Evolutionary conservation across 1,284 basidiomycete genomes (phyloP).

Genomic region (Leccinum griseonigrum): DNA sequence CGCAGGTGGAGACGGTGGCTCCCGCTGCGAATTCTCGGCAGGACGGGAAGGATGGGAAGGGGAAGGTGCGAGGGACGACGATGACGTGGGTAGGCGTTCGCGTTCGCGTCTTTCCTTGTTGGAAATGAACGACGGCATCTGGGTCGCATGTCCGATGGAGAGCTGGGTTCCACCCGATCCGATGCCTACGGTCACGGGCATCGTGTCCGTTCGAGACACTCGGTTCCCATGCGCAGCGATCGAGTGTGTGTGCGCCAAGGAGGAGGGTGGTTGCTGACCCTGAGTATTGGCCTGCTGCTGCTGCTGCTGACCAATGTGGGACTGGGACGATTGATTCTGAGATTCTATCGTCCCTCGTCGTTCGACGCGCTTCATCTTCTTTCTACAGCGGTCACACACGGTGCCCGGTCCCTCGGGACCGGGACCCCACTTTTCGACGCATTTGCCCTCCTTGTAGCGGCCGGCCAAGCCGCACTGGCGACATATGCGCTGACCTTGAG

Average conservation of each 20-base stretch:
- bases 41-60: conserved; percentile 15
- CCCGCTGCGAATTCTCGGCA: conserved; percentile 21
- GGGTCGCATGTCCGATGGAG: conserved; percentile 19
- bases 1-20: conserved; percentile 30
- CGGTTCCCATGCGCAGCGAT: conserved; percentile 23
- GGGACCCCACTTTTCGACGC: conserved; percentile 85
- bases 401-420: conserved; percentile 80
- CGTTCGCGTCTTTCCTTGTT: conserved; percentile 30
- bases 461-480: conserved; percentile 67
- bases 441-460: conserved; percentile 80
- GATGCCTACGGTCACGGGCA: conserved; percentile 25
- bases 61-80: conserved; percentile 19
- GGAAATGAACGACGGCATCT: conserved; percentile 25
- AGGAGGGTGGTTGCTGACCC: background rate
- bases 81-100: conserved; percentile 23
- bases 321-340: conserved; percentile 22
- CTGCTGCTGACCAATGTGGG: conserved; percentile 13
- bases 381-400: conserved; percentile 80
- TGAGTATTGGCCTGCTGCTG: conserved; percentile 5
- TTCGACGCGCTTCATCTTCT: conserved; percentile 85
- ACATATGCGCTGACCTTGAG: conserved; percentile 68
- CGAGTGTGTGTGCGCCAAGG: conserved; percentile 21
- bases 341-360: conserved; percentile 58
- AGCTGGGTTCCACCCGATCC: conserved; percentile 30
- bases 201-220: conserved; percentile 27